Base-by-base conservation (phyloP, 1,139 yeast species). In the Taphrina flavorubra region DNA sequence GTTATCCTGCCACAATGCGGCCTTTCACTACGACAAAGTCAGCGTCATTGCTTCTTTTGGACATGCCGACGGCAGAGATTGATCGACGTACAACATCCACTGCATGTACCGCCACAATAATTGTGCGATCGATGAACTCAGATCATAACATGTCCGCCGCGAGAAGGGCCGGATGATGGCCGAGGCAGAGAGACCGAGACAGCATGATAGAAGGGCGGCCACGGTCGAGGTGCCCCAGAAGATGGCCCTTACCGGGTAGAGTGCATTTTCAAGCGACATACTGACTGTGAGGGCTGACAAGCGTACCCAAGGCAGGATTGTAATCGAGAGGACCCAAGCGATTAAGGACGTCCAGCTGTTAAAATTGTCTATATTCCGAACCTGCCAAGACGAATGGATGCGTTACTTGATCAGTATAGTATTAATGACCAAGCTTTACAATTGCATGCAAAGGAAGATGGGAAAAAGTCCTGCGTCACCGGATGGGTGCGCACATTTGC, bases 101-200 rank as follows among this genome's bases (percentile, higher is more conserved):
- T 63, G 67, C 46, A 63, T 39, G 39, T 55, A 63, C 10, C 47
- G 53, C 67, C 67, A 63, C 20, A 63, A 46, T 11, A 42, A 44
- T 37, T 49, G 53, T 25, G 67, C 67, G 36, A 63, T 51, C 18
- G 36, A 44, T 6, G 67, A 63, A 44, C 59, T 55, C 44, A 63
- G n/a, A 25, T 63, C 67, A 40, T 63, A 63, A 47, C 67, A 53
- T 37, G 36, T 34, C 16, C 67, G 67, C 6, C 49, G 53, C 8
- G 61, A 53, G 34, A 63, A 63, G 11, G 67, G 67, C 8, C 67
- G 67, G 31, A 55, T 34, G 18, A 63, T 25, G 47, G 67, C 67
- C 36, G 67, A 55, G 14, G 61, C 59, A 14, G 67, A 34, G 55
- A 63, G 61, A 13, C 61, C 67, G 16, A 63, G 14, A 56, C 59